Base-by-base conservation (phyloP, 208 protist genomes). In the Acanthamoeba lenticulata region DNA sequence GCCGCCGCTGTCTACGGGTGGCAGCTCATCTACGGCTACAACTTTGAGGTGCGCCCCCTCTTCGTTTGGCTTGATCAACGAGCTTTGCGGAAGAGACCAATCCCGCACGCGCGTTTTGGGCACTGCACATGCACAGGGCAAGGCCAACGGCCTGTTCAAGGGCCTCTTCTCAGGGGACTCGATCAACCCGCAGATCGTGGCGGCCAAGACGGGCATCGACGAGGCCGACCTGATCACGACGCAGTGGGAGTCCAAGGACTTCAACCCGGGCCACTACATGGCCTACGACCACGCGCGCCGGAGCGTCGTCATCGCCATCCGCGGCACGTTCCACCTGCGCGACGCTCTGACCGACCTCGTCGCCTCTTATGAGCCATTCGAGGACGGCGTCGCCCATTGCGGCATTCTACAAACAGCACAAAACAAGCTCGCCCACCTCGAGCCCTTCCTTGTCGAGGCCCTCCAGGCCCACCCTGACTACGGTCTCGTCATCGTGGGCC, bases 371-470 rank as follows among this genome's bases (percentile, higher is more conserved):
- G 85, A 90, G n/a, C 45, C 49, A 1, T 95, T 94, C 49, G 62
- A 55, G 27, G 94, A 94, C 38, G 90, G 90, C 32, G 15, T 27
- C 0, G 83, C 91, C 38, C 94, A 95, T 67, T 72, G 90, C 36
- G 94, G 94, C 32, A 95, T 95, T 5, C 32, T 95, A 29, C 40
- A 92, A 21, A 94, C 90, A 62, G 72, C 69, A 21, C 89, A 95
- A 42, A 95, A 90, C 89, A 95, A 95, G 34, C 44, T 94, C n/a
- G 55, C 90, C n/a, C 55, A 92, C 24, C 40, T 94, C 32, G 89
- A 94, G 29, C 13, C 17, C 3, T 17, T 95, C 21, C 79, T 95
- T 0, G 6, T 90, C 0, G 90, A 74, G 42, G 44, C 74, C 2
- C 42, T 94, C 13, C 19, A 29, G 17, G 27, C 27, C 1, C 17